Evolutionary conservation across 2,329 filamentous ascomycete genomes (phyloP).

Genomic region (Ophioceras dolichostomum): DNA sequence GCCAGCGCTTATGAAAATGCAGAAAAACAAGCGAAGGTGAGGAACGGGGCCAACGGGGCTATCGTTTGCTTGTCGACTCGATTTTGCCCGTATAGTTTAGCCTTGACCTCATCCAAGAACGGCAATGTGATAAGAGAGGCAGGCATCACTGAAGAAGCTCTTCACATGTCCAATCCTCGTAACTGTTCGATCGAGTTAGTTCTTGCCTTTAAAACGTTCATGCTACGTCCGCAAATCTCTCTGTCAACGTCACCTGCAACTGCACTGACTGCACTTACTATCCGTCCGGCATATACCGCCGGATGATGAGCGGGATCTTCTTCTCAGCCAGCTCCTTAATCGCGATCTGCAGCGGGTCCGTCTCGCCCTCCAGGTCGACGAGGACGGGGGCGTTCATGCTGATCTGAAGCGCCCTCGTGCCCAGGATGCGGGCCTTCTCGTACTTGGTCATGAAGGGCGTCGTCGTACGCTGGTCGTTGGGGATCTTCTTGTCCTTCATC

Average conservation of each 20-base stretch:
- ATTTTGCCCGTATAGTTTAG: too few species aligned
- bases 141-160: slow-evolving; percentile 56
- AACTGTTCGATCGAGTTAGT: slow-evolving; percentile 36
- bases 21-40: too few species aligned
- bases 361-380: slow-evolving; percentile 94
- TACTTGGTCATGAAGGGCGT: slow-evolving; percentile 99
- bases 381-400: slow-evolving; percentile 97
- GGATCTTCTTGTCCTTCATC: slow-evolving; percentile 74
- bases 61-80: too few species aligned
- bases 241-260: slow-evolving; percentile 5
- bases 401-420: slow-evolving; percentile 88
- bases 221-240: neutral
- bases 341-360: slow-evolving; percentile 92
- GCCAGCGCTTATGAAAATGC: too few species aligned
- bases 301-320: slow-evolving; percentile 93
- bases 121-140: neutral
- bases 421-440: slow-evolving; percentile 84
- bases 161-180: slow-evolving; percentile 99
- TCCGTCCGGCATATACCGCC: slow-evolving; percentile 92
- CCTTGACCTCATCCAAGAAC: neutral
- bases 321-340: slow-evolving; percentile 96
- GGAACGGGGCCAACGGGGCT: too few species aligned
- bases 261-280: slow-evolving; percentile 70
- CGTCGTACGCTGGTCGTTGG: slow-evolving; percentile 76
- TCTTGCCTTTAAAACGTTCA: neutral